Evolutionary conservation across 2,329 filamentous ascomycete genomes (phyloP).

Genomic region (Fusarium humuli): DNA sequence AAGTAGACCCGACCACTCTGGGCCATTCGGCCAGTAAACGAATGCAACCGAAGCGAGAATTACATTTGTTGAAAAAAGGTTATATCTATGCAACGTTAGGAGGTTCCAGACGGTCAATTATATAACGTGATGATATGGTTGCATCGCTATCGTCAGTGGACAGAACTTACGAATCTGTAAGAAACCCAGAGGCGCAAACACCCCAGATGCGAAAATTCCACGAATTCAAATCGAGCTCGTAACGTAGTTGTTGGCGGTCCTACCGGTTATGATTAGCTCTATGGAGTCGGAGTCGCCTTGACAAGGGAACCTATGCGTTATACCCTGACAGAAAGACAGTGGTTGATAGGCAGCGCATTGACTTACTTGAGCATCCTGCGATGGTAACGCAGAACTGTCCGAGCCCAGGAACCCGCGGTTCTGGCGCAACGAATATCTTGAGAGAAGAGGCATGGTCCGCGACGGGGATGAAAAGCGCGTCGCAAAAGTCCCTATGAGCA

Average conservation of each 20-base stretch:
- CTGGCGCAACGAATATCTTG: slow-evolving; percentile 47
- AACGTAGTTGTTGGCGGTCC: slow-evolving; percentile 64
- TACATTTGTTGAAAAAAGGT: slow-evolving; percentile 66
- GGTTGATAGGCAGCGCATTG: slow-evolving; percentile 14
- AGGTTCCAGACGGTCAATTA: background rate
- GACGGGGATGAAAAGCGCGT: slow-evolving; percentile 36
- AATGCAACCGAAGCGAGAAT: slow-evolving; percentile 65
- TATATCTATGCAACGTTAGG: slow-evolving; percentile 56
- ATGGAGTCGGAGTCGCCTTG: slow-evolving; percentile 7
- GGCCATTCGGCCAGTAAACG: slow-evolving; percentile 63
- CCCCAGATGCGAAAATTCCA: slow-evolving; percentile 68
- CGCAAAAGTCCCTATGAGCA: slow-evolving; percentile 22
- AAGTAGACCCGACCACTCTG: slow-evolving; percentile 58
- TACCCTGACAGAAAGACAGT: background rate
- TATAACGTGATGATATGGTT: background rate
- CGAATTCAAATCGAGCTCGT: slow-evolving; percentile 65
- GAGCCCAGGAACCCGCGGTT: slow-evolving; percentile 64
- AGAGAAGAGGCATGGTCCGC: slow-evolving; percentile 49
- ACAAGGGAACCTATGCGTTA: slow-evolving; percentile 23
- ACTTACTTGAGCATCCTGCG: slow-evolving; percentile 61
- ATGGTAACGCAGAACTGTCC: slow-evolving; percentile 63
- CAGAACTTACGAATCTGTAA: slow-evolving; percentile 62
- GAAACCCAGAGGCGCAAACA: slow-evolving; percentile 65
- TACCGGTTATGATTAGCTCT: slow-evolving; percentile 42
- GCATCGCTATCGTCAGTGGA: background rate